phyloP scores from a whole-genome alignment of 176 grass and related monocot species.

The Elaeis guineensis region DNA sequence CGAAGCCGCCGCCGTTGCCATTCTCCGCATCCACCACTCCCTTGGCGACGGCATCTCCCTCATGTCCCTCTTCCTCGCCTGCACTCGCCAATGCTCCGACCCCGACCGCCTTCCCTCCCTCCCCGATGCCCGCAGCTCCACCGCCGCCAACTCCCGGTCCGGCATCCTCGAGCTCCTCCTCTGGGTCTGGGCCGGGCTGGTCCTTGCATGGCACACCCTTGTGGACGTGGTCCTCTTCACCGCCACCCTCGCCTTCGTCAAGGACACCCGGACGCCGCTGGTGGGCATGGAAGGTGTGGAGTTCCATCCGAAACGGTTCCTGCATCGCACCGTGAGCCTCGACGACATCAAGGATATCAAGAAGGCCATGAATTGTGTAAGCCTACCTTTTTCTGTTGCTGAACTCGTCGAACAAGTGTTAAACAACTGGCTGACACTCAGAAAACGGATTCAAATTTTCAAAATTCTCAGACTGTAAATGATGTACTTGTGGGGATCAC shows the following conservation, averaged over 20 bases:
- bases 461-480: slow-evolving; percentile 62
- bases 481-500: slow-evolving; percentile 79
- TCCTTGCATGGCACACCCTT: slow-evolving; percentile 59
- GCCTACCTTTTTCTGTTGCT: not conserved
- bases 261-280: slow-evolving; percentile 55
- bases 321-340: slow-evolving; percentile 60
- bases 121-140: slow-evolving; percentile 18
- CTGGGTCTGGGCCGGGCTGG: slow-evolving; percentile 31
- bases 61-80: slow-evolving; percentile 73
- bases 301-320: slow-evolving; percentile 54
- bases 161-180: slow-evolving; percentile 4
- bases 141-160: slow-evolving; percentile 14
- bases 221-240: slow-evolving; percentile 45
- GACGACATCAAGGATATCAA: slow-evolving; percentile 81
- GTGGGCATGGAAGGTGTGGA: slow-evolving; percentile 48
- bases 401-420: no score
- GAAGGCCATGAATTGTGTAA: slow-evolving; percentile 83
- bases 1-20: slow-evolving; percentile 34
- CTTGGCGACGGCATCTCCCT: slow-evolving; percentile 90
- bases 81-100: slow-evolving; percentile 61
- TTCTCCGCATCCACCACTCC: slow-evolving; percentile 77
- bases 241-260: slow-evolving; percentile 43
- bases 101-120: slow-evolving; percentile 30
- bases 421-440: no score
- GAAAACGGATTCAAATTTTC: no score